Evolutionary conservation across 805 yeast genomes (phyloP).

Genomic region (Debaryomyces castellii): DNA sequence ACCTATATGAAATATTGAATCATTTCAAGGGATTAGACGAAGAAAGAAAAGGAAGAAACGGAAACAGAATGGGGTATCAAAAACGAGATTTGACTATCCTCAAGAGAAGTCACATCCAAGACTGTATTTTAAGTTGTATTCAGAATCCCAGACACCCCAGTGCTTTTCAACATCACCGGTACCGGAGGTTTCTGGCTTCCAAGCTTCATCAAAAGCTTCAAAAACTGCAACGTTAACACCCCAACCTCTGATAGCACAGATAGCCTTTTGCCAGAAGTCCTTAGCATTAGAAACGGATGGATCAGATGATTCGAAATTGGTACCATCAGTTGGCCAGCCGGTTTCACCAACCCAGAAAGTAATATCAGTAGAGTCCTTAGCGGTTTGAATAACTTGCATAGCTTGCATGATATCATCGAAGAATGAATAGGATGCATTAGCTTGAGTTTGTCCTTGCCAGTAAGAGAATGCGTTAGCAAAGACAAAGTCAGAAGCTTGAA

Average conservation of each 20-base stretch:
- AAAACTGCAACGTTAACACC: slow-evolving; percentile 90
- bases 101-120: slow-evolving; percentile 31
- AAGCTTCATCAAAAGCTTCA: slow-evolving; percentile 93
- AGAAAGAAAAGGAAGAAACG: neutral
- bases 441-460: slow-evolving; percentile 95
- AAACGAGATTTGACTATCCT: neutral
- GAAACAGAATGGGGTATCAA: slow-evolving; percentile 1
- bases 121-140: slow-evolving; percentile 39
- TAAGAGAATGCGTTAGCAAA: slow-evolving; percentile 96
- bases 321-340: slow-evolving; percentile 94
- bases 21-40: neutral
- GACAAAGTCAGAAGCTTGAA: slow-evolving; percentile 78
- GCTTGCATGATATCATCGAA: slow-evolving; percentile 98
- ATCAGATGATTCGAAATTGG: slow-evolving; percentile 59
- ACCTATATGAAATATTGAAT: neutral
- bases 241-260: slow-evolving; percentile 95
- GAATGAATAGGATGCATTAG: slow-evolving; percentile 86
- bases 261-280: slow-evolving; percentile 80
- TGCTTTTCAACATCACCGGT: slow-evolving; percentile 84
- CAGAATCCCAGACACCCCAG: slow-evolving; percentile 86
- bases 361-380: slow-evolving; percentile 84
- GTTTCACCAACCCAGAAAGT: slow-evolving; percentile 96
- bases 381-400: slow-evolving; percentile 78
- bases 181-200: slow-evolving; percentile 93
- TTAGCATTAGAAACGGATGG: slow-evolving; percentile 77